phyloP scores from a whole-genome alignment of 768 basidiomycete genomes.

The Boletus rubescentipes region DNA sequence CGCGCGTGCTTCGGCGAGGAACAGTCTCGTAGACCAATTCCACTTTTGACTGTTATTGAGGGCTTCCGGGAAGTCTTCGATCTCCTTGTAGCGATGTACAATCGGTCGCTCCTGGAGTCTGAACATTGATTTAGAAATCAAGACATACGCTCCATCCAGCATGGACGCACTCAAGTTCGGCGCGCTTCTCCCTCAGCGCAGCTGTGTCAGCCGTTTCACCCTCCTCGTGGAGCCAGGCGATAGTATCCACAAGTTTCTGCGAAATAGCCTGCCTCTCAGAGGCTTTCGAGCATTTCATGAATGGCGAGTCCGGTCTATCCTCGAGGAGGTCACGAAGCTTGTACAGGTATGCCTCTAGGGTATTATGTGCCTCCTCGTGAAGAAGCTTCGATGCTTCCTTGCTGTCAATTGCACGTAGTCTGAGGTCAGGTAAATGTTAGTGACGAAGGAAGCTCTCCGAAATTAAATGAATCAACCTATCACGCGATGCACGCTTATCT shows the following conservation, averaged over 20 bases:
- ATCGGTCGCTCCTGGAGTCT: constrained; percentile 81
- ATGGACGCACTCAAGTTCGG: constrained; percentile 72
- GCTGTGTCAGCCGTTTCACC: constrained; percentile 81
- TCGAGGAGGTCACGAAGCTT: constrained; percentile 79
- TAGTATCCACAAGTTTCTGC: constrained; percentile 68
- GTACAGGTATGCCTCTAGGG: constrained; percentile 93
- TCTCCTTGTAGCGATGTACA: constrained; percentile 85
- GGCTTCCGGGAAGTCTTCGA: constrained; percentile 78
- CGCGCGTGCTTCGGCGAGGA: constrained; percentile 74
- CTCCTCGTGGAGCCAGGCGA: constrained; percentile 80
- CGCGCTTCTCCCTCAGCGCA: constrained; percentile 72
- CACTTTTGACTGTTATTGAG: constrained; percentile 82
- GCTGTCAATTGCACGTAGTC: constrained; percentile 74
- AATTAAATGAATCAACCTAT: constrained; percentile 51
- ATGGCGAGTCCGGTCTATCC: constrained; percentile 65
- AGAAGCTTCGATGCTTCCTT: constrained; percentile 75
- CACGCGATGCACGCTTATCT: constrained; percentile 71
- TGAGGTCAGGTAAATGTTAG: constrained; percentile 31
- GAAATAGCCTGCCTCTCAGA: constrained; percentile 67
- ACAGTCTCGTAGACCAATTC: constrained; percentile 86
- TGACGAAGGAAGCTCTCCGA: not conserved
- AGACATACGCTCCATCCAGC: not conserved
- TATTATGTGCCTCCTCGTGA: constrained; percentile 88
- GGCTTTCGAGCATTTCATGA: constrained; percentile 80
- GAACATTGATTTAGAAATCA: constrained; percentile 8